Base-by-base conservation (phyloP, 2,329 filamentous ascomycete genomes). In the Cytospora piceicola region DNA sequence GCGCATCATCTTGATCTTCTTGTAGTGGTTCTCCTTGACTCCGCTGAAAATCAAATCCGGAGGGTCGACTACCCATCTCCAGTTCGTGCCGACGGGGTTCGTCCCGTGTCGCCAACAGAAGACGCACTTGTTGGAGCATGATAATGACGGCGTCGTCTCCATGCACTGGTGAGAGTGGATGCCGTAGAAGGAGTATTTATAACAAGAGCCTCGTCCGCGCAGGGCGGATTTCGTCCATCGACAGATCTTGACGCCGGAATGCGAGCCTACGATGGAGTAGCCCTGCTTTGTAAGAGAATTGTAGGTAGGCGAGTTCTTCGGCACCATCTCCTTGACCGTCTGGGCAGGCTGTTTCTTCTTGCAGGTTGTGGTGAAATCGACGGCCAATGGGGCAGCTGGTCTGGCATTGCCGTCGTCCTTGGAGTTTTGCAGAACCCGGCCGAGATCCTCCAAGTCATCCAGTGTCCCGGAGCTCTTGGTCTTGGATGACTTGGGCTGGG, bases 81-180 rank as follows among this genome's bases (percentile, higher is more conserved):
- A 98, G 5, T 91, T 96, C 3, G 95, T 98, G 57, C 94, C 94
- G 0, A 98, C 95, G 0, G 94, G 94, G 75, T 98, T 99, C 0
- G 95, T 98, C 61, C 94, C 95, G 75, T 98, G 95, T 8, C 95
- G 89, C 95, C 94, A 99, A 83, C 94, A 99, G 78, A 98, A 99
- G 70, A 99, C 93, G 77, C 95, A 98, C 77, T 99, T 98, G 81
- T 98, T 98, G 69, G 91, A 95, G 83, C 94, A 99, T 12, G 93
- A 96, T 4, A 99, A 86, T 0, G 94, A 97, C 0, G 94, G 94
- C 0, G 94, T 98, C 2, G 94, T 94, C 79, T 99, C 94, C 95
- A 99, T 99, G 78, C 94, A 99, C 68, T 96, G 90, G 75, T 99
- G 95, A 0, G 94, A 97, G 70, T 91, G 88, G 77, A 99, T 99